Conservation (phyloP, 768 basidiomycete species). For the Naematelia aurantialba region DNA sequence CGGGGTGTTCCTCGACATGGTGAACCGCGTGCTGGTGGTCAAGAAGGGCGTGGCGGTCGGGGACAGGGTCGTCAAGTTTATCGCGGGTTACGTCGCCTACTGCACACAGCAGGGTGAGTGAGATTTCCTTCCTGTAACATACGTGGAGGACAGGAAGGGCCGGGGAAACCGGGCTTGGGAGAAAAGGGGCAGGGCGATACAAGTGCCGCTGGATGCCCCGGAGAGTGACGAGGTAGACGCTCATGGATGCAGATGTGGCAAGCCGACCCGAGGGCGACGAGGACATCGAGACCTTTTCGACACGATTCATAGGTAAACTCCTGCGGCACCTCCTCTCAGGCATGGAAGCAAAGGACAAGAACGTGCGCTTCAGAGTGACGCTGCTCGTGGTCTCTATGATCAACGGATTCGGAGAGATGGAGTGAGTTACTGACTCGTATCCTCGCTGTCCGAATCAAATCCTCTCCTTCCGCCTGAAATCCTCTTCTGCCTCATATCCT, state of each 20-base stretch:
- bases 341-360: slow-evolving; percentile 81
- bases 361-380: slow-evolving; percentile 72
- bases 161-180: too few relatives aligned
- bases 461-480: not conserved
- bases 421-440: too few relatives aligned
- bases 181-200: too few relatives aligned
- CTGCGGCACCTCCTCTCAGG: slow-evolving; percentile 72
- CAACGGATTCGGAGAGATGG: slow-evolving; percentile 72
- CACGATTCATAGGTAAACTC: slow-evolving; percentile 66
- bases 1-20: slow-evolving; percentile 60
- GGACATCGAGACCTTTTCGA: slow-evolving; percentile 63
- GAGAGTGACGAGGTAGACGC: not conserved
- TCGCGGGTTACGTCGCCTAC: slow-evolving; percentile 71
- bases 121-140: not conserved
- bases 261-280: slow-evolving; percentile 54
- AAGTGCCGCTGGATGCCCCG: not conserved
- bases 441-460: too few relatives aligned
- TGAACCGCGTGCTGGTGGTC: slow-evolving; percentile 62
- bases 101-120: slow-evolving; percentile 69
- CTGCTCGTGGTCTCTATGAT: slow-evolving; percentile 77
- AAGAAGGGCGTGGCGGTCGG: slow-evolving; percentile 77
- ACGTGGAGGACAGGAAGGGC: too few relatives aligned
- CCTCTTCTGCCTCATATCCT: too few relatives aligned
- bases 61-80: slow-evolving; percentile 76
- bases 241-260: slow-evolving; percentile 29